Evolutionary conservation across 2,329 filamentous ascomycete genomes (phyloP), one percentile per base, ranked within the genome.

Genomic region (Monilinia vaccinii-corymbosi): DNA sequence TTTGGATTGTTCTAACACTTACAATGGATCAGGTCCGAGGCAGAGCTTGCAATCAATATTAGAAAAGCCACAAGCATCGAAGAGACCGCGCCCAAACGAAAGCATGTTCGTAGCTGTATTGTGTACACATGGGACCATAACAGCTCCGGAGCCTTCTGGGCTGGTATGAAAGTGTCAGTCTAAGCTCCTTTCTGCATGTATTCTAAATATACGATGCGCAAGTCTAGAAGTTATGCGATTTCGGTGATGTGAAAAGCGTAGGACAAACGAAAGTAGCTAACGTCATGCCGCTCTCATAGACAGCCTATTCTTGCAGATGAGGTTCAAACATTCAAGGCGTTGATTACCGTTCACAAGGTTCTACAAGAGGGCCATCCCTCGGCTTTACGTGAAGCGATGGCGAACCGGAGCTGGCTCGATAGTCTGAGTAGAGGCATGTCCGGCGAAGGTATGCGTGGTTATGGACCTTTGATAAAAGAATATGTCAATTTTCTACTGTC

Each of bases 71-170:
- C 85, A 56, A 87, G 79, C 69, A 78, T 78, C 69, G 85, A 88
- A 67, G 85, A 88, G 72, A 82, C 84, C 1, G 84, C 84, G 8
- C 84, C 84, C 42, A 87, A 87, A 73, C 81, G 84, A 70, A 99
- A 99, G 77, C 94, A 99, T 88, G 94, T 99, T 61, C 89, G 94
- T 72, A 91, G 89, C 74, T 96, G 91, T 73, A 99, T 99, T 70
- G 93, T 99, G 49, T 97, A 97, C 75, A 97, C 93, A 61, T 99
- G 94, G 94, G 94, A 99, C 76, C 91, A 99, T 79, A 95, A 96
- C 78, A 96, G 88, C 66, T 96, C 92, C 46, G 81, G 85, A 72
- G 90, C 92, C 72, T 99, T 99, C 75, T 99, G 94, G 94, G 85
- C 90, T 60, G 93, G 92, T 73, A 95, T 99, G 82, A 99, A 99